These are phyloP conservation scores for Singerocomus inundabilis DNA, from an alignment of 1,284 basidiomycete genomes.

Conservation along the genomic window DNA sequence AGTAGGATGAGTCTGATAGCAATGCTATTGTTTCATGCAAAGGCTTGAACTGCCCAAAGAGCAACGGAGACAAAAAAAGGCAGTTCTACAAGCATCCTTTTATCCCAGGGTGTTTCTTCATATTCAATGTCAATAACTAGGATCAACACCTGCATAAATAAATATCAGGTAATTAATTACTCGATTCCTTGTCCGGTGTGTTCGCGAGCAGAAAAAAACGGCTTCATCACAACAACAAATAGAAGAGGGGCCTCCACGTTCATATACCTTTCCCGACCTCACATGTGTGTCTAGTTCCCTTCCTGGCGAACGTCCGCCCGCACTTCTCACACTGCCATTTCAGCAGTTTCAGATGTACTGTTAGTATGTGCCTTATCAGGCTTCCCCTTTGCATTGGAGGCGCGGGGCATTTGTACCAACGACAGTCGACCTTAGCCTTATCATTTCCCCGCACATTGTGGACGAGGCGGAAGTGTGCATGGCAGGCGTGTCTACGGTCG, in stretches of 20 bases:
- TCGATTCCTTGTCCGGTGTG: too few species aligned
- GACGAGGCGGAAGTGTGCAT: slow-evolving; percentile 14
- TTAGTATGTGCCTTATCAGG: slow-evolving; percentile 16
- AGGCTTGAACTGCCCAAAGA: too few species aligned
- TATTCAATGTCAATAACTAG: too few species aligned
- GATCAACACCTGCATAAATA: too few species aligned
- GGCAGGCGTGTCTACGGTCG: slow-evolving; percentile 11
- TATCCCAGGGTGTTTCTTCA: too few species aligned
- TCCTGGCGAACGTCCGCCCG: slow-evolving; percentile 18
- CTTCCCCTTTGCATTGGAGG: slow-evolving; percentile 24
- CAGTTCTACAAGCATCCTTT: too few species aligned
- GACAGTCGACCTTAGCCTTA: slow-evolving; percentile 8
- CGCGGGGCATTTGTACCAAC: slow-evolving; percentile 12
- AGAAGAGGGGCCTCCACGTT: background rate
- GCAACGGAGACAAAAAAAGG: too few species aligned
- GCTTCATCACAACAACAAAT: too few species aligned
- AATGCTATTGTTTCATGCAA: too few species aligned
- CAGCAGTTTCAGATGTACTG: slow-evolving; percentile 19
- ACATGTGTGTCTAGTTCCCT: slow-evolving; percentile 13
- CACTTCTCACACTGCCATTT: slow-evolving; percentile 18
- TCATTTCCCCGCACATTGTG: slow-evolving; percentile 22
- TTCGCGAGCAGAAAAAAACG: too few species aligned
- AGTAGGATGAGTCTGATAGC: too few species aligned
- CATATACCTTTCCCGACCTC: background rate
- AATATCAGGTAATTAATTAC: too few species aligned